phyloP scores from a whole-genome alignment of 495 filamentous ascomycete genomes.

The Penicillium robsamsonii region DNA sequence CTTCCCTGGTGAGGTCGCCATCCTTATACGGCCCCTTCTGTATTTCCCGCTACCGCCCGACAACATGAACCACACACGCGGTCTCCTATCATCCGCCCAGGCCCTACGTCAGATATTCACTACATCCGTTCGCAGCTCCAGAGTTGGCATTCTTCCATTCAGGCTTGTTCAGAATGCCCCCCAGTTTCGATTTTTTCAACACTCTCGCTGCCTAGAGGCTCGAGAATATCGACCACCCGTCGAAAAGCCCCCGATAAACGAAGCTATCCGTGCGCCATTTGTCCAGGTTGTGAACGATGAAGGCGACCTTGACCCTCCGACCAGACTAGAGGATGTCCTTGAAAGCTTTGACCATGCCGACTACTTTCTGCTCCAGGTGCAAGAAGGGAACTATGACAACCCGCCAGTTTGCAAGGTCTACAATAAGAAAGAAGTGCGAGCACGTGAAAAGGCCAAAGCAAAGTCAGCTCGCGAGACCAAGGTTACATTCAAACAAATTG shows the following conservation, averaged over 20 bases:
- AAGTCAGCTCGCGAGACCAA: constrained; percentile 38
- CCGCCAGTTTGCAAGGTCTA: constrained; percentile 66
- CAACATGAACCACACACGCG: constrained; percentile 42
- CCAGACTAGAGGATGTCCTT: constrained; percentile 44
- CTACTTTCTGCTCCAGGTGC: constrained; percentile 59
- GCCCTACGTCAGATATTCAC: constrained; percentile 38
- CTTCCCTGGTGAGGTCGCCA: neutral
- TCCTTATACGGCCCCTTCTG: neutral
- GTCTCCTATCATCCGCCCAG: constrained; percentile 39
- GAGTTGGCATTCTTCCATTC: constrained; percentile 17
- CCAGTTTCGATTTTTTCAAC: constrained; percentile 17
- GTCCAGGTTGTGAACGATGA: constrained; percentile 56
- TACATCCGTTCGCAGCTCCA: constrained; percentile 22
- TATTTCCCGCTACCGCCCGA: neutral
- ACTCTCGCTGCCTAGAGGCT: constrained; percentile 11
- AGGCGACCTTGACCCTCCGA: constrained; percentile 47
- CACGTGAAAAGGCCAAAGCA: constrained; percentile 41
- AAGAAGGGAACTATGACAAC: constrained; percentile 26
- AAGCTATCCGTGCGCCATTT: constrained; percentile 51
- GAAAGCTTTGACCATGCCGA: constrained; percentile 43
- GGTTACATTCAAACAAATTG: constrained; percentile 61
- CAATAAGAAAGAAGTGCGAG: constrained; percentile 45
- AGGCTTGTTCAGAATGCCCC: constrained; percentile 6
- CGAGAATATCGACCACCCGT: constrained; percentile 7
- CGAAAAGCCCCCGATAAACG: constrained; percentile 38